phyloP scores from a whole-genome alignment of 345 rosid genomes.

The Eucalyptus cloeziana region DNA sequence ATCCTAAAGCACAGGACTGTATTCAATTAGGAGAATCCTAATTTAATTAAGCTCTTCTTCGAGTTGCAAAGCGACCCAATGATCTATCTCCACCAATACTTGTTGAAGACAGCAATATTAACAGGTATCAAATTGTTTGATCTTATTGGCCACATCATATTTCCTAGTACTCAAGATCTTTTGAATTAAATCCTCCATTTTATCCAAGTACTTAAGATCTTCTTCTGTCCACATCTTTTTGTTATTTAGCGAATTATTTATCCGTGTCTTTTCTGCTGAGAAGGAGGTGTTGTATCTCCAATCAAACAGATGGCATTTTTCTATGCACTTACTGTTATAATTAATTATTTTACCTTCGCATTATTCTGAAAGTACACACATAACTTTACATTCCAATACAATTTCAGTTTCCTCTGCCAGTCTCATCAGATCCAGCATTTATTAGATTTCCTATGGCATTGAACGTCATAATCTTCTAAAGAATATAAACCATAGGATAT shows the following conservation, averaged over 20 bases:
- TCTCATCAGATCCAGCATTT: background rate
- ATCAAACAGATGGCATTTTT: background rate
- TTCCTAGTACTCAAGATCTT: background rate
- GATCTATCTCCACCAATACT: background rate
- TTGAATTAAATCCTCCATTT: background rate
- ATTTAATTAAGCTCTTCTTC: background rate
- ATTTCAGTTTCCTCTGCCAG: background rate
- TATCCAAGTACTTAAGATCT: background rate
- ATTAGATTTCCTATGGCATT: background rate
- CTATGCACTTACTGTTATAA: background rate
- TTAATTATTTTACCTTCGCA: background rate
- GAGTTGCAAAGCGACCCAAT: background rate
- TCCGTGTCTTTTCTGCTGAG: background rate
- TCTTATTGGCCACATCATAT: background rate
- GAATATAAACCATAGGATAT: background rate
- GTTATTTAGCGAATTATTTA: background rate
- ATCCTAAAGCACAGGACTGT: background rate
- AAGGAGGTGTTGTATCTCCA: background rate
- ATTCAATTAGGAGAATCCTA: background rate
- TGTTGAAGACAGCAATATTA: background rate
- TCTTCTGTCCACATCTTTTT: background rate
- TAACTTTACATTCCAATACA: background rate
- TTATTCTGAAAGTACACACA: background rate
- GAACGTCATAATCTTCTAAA: background rate
- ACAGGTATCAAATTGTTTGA: background rate